Base-by-base conservation (phyloP, 1,139 yeast species). In the Yamadazyma songkhlaensis region DNA sequence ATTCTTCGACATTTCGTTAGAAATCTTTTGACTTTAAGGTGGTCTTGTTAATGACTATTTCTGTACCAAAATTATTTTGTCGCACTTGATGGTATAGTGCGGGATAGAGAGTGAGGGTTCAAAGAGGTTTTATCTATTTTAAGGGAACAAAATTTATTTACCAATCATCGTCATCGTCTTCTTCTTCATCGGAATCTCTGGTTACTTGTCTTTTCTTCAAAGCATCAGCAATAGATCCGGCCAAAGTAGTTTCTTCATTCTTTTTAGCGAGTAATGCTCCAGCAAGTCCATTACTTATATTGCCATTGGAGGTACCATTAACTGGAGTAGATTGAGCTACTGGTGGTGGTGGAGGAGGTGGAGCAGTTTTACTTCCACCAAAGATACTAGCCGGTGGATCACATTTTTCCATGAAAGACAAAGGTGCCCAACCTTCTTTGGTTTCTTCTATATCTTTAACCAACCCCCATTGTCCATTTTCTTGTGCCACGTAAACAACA, bases 361-460 rank as follows among this genome's bases (percentile, higher is more conserved):
- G 62, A 11, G 72, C 62, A 9, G 77, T 65, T 1, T 72, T 60
- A 7, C 45, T 36, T 4, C 44, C 47, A 1, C 56, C 58, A 24
- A 51, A 45, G 9, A 52, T 45, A 27, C 53, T 48, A 3, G 63
- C 60, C 12, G 76, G 79, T 15, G 75, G 72, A 10, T 59, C 74
- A 57, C 77, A 77, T 51, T 83, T 85, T 38, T 79, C 81, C 53
- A 92, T 79, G 57, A 90, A 94, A 14, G 94, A 86, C 24, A 94
- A 84, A 9, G 99, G 99, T 9, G 95, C 92, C 98, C 98, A 94
- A 3, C 98, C 99, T 60, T 90, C 95, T 40, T 69, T 77, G 2
- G 82, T 57, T 33, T 85, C 92, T 51, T 85, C 90, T 44, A 83
- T 60, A 14, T 79, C 71, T 57, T 84, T 86, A 5, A 89, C 97